phyloP scores from a whole-genome alignment of 1,284 basidiomycete genomes.

The Dichomitus squalens region DNA sequence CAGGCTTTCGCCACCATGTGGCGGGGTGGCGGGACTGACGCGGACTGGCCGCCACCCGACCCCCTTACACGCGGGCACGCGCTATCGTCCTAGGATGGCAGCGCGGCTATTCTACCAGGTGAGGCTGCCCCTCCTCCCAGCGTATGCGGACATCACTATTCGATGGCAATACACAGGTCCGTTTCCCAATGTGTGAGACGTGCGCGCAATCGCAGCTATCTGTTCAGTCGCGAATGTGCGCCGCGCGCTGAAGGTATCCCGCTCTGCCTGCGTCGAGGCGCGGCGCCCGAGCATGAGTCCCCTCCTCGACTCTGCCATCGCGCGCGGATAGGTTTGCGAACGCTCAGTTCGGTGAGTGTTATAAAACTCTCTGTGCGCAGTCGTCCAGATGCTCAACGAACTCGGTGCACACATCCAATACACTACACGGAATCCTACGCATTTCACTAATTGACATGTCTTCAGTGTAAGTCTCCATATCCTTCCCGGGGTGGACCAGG shows the following conservation, averaged over 20 bases:
- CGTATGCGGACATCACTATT: constrained; percentile 9
- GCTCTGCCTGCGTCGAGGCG: constrained; percentile 15
- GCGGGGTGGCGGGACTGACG: background rate
- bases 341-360: constrained; percentile 17
- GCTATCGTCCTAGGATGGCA: constrained; percentile 7
- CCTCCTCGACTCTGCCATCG: constrained; percentile 2
- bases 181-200: background rate
- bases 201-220: constrained; percentile 6
- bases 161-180: constrained; percentile 9
- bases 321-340: constrained; percentile 4
- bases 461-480: background rate
- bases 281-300: constrained; percentile 18
- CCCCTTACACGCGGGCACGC: constrained; percentile 1
- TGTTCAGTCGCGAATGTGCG: background rate
- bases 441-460: background rate
- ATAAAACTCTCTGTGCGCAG: constrained; percentile 6
- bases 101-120: constrained; percentile 9
- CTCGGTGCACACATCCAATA: constrained; percentile 4
- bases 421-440: background rate
- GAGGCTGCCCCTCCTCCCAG: constrained; percentile 1
- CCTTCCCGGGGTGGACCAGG: background rate
- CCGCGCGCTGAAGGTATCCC: constrained; percentile 9
- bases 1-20: background rate
- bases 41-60: constrained; percentile 3
- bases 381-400: constrained; percentile 8